Conservation (phyloP, 306 rosid species). For the Quercus robur region DNA sequence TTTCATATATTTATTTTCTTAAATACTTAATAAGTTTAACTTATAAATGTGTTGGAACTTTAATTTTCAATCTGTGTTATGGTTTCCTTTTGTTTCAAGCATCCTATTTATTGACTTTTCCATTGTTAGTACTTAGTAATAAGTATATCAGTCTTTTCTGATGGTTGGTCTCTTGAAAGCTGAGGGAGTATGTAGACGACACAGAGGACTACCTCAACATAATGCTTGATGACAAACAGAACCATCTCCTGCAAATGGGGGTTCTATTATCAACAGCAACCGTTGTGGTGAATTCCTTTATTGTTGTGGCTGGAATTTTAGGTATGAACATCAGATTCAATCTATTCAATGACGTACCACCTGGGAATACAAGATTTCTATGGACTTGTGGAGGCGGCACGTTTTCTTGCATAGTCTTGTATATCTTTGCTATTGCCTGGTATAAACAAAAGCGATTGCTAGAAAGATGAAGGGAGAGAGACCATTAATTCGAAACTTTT, state of each 20-base stretch:
- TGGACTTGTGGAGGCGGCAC: slow-evolving; percentile 50
- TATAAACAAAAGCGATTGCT: slow-evolving; percentile 50
- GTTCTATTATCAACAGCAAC: slow-evolving; percentile 64
- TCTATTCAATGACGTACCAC: slow-evolving; percentile 19
- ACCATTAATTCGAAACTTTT: too few species aligned
- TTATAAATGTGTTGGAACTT: too few species aligned
- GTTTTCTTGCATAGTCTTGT: slow-evolving; percentile 25
- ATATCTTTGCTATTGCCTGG: slow-evolving; percentile 42
- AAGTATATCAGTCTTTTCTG: not conserved
- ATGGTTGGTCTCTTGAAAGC: slow-evolving; percentile 27
- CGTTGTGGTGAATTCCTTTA: slow-evolving; percentile 39
- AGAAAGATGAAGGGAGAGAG: too few species aligned
- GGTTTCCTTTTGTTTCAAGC: not conserved
- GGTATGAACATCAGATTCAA: slow-evolving; percentile 47
- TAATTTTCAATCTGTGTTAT: not conserved
- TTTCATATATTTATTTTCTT: too few species aligned
- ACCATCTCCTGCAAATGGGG: slow-evolving; percentile 73
- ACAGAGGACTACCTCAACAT: slow-evolving; percentile 88
- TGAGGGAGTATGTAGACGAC: slow-evolving; percentile 82
- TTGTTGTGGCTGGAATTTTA: slow-evolving; percentile 46
- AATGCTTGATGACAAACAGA: slow-evolving; percentile 84
- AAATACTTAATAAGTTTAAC: too few species aligned
- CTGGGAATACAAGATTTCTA: slow-evolving; percentile 34
- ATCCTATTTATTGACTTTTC: too few species aligned
- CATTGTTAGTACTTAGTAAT: not conserved